These are phyloP conservation scores for Saturnispora serradocipensis DNA, from an alignment of 805 yeast genomes.

Conservation along the genomic window DNA sequence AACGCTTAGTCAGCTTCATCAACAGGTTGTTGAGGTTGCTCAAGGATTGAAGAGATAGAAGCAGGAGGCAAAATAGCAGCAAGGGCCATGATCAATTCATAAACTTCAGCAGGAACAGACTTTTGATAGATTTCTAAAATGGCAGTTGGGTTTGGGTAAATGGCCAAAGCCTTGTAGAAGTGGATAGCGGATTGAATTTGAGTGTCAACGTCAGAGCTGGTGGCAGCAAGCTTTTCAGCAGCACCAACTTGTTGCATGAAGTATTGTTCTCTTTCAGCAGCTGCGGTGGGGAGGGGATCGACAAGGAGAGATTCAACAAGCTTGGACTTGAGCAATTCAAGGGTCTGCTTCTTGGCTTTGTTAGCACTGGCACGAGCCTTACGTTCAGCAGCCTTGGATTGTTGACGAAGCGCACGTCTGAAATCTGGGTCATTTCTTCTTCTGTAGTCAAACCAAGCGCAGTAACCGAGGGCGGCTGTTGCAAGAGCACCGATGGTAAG, in stretches of 20 bases:
- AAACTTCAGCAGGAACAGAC: slow-evolving; percentile 71
- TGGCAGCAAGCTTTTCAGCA: slow-evolving; percentile 73
- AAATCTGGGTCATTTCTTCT: slow-evolving; percentile 79
- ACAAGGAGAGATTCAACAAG: slow-evolving; percentile 54
- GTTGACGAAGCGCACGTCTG: slow-evolving; percentile 64
- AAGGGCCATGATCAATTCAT: slow-evolving; percentile 79
- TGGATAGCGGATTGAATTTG: slow-evolving; percentile 79
- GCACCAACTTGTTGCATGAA: slow-evolving; percentile 76
- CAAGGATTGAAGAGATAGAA: slow-evolving; percentile 59
- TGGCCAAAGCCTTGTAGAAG: slow-evolving; percentile 88
- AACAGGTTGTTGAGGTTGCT: slow-evolving; percentile 19
- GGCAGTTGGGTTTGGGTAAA: slow-evolving; percentile 92
- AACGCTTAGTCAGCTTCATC: slow-evolving; percentile 12
- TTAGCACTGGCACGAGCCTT: slow-evolving; percentile 44
- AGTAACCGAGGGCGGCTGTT: slow-evolving; percentile 59
- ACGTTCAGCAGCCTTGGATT: slow-evolving; percentile 52
- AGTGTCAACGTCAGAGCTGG: slow-evolving; percentile 38
- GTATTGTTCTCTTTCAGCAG: slow-evolving; percentile 60
- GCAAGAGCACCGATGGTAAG: slow-evolving; percentile 23
- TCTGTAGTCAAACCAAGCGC: slow-evolving; percentile 82
- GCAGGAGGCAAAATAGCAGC: slow-evolving; percentile 86
- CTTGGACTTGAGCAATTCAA: slow-evolving; percentile 51
- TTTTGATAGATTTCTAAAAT: slow-evolving; percentile 84
- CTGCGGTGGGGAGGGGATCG: slow-evolving; percentile 69
- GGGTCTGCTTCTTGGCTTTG: slow-evolving; percentile 49